Evolutionary conservation across 2,329 filamentous ascomycete species (phyloP).

Genomic region (Scortechinia acanthostroma): DNA sequence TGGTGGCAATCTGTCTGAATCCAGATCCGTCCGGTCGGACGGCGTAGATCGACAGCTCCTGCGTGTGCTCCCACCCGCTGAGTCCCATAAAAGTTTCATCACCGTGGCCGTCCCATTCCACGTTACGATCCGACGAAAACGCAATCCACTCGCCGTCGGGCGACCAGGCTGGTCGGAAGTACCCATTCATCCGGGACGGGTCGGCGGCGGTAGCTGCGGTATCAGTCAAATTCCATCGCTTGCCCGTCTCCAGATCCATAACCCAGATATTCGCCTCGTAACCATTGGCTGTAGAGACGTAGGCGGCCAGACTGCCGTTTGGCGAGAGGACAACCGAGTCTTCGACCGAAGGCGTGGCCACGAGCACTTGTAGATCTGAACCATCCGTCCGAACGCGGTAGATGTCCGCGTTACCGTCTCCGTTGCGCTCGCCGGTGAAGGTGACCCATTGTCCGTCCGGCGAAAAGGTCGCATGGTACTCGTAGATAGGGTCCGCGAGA

Average conservation of each 20-base stretch:
- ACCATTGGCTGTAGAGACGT: slow-evolving; percentile 24
- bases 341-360: slow-evolving; percentile 22
- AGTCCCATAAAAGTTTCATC: slow-evolving; percentile 12
- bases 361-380: slow-evolving; percentile 19
- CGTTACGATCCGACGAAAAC: slow-evolving; percentile 30
- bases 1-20: slow-evolving; percentile 21
- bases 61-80: slow-evolving; percentile 29
- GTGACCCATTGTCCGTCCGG: slow-evolving; percentile 26
- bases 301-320: slow-evolving; percentile 24
- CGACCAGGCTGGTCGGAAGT: slow-evolving; percentile 28
- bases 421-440: slow-evolving; percentile 28
- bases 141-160: slow-evolving; percentile 29
- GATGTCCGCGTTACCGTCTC: slow-evolving; percentile 28
- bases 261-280: slow-evolving; percentile 29
- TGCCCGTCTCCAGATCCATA: slow-evolving; percentile 21
- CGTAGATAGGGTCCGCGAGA: slow-evolving; percentile 18
- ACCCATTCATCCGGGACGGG: slow-evolving; percentile 17
- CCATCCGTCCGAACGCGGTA: slow-evolving; percentile 25
- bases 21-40: slow-evolving; percentile 24
- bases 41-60: slow-evolving; percentile 27
- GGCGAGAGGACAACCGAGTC: slow-evolving; percentile 26
- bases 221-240: slow-evolving; percentile 23
- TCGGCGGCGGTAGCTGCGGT: slow-evolving; percentile 11
- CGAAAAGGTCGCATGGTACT: slow-evolving; percentile 28
- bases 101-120: slow-evolving; percentile 28